Evolutionary conservation across 768 basidiomycete genomes (phyloP).

Genomic region (Cystoderma amianthinum): DNA sequence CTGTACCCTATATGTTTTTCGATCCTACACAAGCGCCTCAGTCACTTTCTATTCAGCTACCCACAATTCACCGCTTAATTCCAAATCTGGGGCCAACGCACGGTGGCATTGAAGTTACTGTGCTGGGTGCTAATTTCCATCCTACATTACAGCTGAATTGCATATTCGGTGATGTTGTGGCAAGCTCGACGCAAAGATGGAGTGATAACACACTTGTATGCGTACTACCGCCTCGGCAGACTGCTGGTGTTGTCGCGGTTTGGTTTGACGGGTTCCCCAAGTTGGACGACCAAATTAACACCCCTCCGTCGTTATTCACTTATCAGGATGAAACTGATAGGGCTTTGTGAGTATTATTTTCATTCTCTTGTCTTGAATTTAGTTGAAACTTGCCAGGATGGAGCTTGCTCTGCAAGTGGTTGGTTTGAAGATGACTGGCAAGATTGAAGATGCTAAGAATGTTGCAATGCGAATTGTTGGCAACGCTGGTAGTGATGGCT

Average conservation of each 20-base stretch:
- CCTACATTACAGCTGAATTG: slow-evolving; percentile 64
- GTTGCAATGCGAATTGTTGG: slow-evolving; percentile 92
- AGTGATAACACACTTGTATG: slow-evolving; percentile 92
- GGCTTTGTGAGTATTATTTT: slow-evolving; percentile 57
- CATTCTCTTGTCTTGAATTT: slow-evolving; percentile 8
- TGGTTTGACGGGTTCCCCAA: slow-evolving; percentile 77
- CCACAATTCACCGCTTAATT: slow-evolving; percentile 81
- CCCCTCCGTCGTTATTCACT: slow-evolving; percentile 67
- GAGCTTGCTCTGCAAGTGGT: slow-evolving; percentile 94
- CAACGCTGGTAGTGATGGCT: slow-evolving; percentile 48
- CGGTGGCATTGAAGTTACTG: slow-evolving; percentile 91
- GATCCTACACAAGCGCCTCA: slow-evolving; percentile 41
- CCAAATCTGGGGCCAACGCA: slow-evolving; percentile 81
- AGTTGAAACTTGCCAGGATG: slow-evolving; percentile 50
- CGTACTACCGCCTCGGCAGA: slow-evolving; percentile 74
- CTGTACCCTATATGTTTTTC: slow-evolving; percentile 59
- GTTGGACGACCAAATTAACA: slow-evolving; percentile 41
- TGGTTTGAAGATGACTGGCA: slow-evolving; percentile 94
- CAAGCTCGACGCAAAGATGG: slow-evolving; percentile 86
- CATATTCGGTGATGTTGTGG: slow-evolving; percentile 77
- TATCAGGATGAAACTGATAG: slow-evolving; percentile 90
- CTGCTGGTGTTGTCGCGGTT: slow-evolving; percentile 83
- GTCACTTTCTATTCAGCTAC: slow-evolving; percentile 43
- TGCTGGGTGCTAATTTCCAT: slow-evolving; percentile 89
- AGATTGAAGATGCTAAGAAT: slow-evolving; percentile 88